Base-by-base conservation (phyloP, 441 rosid species). In the Macaranga tanarius region DNA sequence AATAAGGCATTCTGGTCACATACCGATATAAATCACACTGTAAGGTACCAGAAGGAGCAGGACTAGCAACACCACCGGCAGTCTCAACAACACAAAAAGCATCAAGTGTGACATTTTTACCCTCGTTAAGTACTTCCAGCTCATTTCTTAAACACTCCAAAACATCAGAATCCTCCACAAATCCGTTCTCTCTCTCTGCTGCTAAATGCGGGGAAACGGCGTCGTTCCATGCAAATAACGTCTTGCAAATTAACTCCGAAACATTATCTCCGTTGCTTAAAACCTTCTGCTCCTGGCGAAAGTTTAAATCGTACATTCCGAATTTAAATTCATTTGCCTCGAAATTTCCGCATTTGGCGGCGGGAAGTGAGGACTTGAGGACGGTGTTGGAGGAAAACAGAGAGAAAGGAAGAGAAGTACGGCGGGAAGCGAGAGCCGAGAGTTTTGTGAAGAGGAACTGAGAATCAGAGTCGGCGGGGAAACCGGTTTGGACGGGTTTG, bases 121-220 rank as follows among this genome's bases (percentile, higher is more conserved):
- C 62, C 17, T 69, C 71, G 79, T 10, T 22, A 55, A 55, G 1
- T 55, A 76, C 81, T n/a, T 77, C 83, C 67, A 81, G 68, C 7
- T 79, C 84, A 54, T 75, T 84, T 71, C 54, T 83, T 80, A 94
- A 77, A 62, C 86, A 84, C 10, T 70, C 73, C 63, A 60, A 75
- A 87, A 95, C 81, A 13, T 23, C 47, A 31, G 82, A 79, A 76
- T 91, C 98, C 45, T 73, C 82, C 61, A 91, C 78, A 47, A 55
- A 57, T 0, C 88, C 88, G 7, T 82, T 76, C 77, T 95, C 98
- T 77, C 86, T 90, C 86, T 89, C 88, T 0, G 89, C 93, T 0
- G 97, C 97, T 88, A 95, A 84, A 81, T 92, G 97, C 4, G 98
- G 99, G 8, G 99, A 95, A 76, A 91, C 85, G 6, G 98, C 97